phyloP scores from a whole-genome alignment of 805 yeast genomes.

The Spathaspora hagerdaliae region DNA sequence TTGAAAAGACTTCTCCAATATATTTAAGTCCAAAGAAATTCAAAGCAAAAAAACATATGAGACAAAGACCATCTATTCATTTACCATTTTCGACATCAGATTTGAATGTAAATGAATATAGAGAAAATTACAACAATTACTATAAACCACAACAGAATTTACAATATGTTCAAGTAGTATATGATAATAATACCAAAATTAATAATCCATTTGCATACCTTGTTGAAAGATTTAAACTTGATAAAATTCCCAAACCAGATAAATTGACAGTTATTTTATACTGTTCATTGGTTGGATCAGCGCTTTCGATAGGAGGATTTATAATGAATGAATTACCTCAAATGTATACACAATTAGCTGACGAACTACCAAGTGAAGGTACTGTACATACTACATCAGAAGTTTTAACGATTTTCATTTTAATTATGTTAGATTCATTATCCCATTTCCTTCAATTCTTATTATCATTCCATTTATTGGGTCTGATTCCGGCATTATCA shows the following conservation, averaged over 20 bases:
- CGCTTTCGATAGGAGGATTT: conserved; percentile 73
- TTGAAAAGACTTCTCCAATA: neutral
- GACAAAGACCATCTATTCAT: conserved; percentile 19
- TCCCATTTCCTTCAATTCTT: conserved; percentile 79
- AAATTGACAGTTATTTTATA: conserved; percentile 77
- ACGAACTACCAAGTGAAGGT: neutral
- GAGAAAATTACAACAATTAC: conserved; percentile 4
- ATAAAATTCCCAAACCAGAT: conserved; percentile 52
- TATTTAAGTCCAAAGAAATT: conserved; percentile 3
- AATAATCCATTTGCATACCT: conserved; percentile 19
- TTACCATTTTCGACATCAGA: conserved; percentile 35
- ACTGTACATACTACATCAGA: conserved; percentile 13
- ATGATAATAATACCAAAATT: conserved; percentile 12
- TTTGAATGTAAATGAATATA: conserved; percentile 24
- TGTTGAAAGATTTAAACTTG: conserved; percentile 11
- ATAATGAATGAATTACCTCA: conserved; percentile 54
- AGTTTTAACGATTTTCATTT: conserved; percentile 38
- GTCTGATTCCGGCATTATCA: conserved; percentile 77
- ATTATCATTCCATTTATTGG: conserved; percentile 75
- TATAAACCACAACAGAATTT: conserved; percentile 4
- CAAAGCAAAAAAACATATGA: conserved; percentile 5
- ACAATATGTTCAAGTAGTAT: conserved; percentile 10
- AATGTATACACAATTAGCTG: conserved; percentile 15
- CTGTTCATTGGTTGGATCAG: conserved; percentile 70
- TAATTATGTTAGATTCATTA: conserved; percentile 62